Evolutionary conservation across 306 rosid species (phyloP), one percentile per base, ranked within the genome.

Genomic region (Vachellia collinsii): DNA sequence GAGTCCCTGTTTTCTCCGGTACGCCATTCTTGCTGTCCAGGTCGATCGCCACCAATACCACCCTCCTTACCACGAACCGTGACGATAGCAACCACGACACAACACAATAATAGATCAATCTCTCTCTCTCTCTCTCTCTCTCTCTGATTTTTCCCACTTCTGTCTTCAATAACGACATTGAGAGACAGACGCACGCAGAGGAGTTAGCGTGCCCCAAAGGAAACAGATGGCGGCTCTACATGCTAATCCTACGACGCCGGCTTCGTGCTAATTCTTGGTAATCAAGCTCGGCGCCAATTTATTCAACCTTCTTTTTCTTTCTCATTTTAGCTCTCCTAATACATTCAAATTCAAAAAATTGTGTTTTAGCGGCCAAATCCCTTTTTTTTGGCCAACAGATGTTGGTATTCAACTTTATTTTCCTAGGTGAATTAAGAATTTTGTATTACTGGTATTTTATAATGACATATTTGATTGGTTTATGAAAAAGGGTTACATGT

Each of bases 1-100:
- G 1, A 90, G 80, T 50, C 92, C 97, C 4, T 94, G 97, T 72
- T 88, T 93, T 83, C 97, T 89, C 51, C 95, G 87, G 58, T 94
- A 94, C 50, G 20, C 29, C 70, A 94, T 93, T 76, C 3, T 63
- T 17, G 22, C 13, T 8, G 14, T 25, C 11, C 8, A 19, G 29
- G 53, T 19, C n/a, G n/a, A n/a, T n/a, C 11, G 54, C n/a, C 74
- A 11, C n/a, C 38, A 44, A 69, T 39, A 38, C 71, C 72, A 4
- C 25, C 70, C 14, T 54, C 8, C 5, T 20, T 74, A 42, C 39
- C 38, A 47, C 44, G 10, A 12, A 34, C 65, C 41, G 56, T 65
- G 70, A 53, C 23, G 23, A 5, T 6, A 17, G 17, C 59, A 2
- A 53, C 9, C 11, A 17, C 23, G 23, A 53, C 22, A 53, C 11